phyloP scores from a whole-genome alignment of 305 asterid species.

The Plantago coronopus region DNA sequence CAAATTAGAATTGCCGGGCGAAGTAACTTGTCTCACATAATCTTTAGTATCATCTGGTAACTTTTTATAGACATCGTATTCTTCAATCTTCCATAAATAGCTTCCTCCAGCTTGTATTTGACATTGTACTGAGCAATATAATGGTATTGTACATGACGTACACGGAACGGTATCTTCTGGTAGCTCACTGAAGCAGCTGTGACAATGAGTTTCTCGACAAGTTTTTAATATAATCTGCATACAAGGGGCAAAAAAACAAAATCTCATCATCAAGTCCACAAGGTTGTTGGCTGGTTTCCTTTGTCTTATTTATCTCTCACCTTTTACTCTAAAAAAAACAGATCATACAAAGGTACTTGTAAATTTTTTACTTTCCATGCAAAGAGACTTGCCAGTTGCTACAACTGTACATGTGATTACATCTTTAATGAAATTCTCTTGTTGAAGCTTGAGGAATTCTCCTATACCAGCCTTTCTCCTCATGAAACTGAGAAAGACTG shows the following conservation, averaged over 20 bases:
- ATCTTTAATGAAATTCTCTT: too few species aligned
- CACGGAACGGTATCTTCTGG: conserved; percentile 74
- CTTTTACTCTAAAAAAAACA: too few species aligned
- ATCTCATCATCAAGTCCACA: conserved; percentile 4
- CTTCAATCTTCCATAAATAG: conserved; percentile 23
- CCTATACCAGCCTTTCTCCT: too few species aligned
- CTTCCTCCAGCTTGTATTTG: conserved; percentile 68
- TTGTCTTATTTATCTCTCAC: conserved; percentile 1
- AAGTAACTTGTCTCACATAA: conserved; percentile 41
- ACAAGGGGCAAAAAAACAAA: conserved; percentile 24
- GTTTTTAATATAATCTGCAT: conserved; percentile 81
- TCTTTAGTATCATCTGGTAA: conserved; percentile 52
- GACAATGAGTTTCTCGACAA: conserved; percentile 86
- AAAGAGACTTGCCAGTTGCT: too few species aligned
- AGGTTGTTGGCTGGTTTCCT: conserved; percentile 15
- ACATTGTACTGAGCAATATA: conserved; percentile 75
- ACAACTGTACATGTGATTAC: too few species aligned
- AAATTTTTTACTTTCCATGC: too few species aligned
- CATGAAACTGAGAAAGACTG: too few species aligned
- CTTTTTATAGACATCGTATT: conserved; percentile 26
- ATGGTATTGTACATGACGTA: conserved; percentile 61
- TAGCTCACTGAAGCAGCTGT: conserved; percentile 87
- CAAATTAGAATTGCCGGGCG: conserved; percentile 29
- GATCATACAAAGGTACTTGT: too few species aligned
- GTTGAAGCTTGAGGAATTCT: too few species aligned